Base-by-base conservation (phyloP, 2,329 filamentous ascomycete species). In the Polychaeton citri region DNA sequence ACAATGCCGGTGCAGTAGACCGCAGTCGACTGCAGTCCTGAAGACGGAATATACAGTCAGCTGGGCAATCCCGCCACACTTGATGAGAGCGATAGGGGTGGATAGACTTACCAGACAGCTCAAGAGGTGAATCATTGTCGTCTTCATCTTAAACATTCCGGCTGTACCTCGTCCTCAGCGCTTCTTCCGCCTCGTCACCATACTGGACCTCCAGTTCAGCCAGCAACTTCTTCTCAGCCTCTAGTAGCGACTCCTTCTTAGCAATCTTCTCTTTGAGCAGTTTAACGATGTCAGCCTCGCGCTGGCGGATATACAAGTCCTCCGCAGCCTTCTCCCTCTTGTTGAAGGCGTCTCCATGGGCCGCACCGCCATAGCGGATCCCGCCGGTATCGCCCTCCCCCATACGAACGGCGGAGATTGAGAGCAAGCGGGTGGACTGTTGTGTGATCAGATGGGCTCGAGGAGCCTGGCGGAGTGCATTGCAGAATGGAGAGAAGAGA, bases 291-390 rank as follows among this genome's bases (percentile, higher is more conserved):
- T 83, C 76, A 65, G 77, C 76, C 72, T 94, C 87, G 56, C 84
- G 81, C 66, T 80, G 68, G 52, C 76, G 74, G 64, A 95, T 86
- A 62, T 80, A 81, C 48, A 74, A 74, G 58, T 84, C 79, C 65
- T 94, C 87, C 55, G 66, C 71, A 46, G 85, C 86, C 57, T 78
- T 74, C 65, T 95, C 87, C 49, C 87, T 82, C 63, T 78, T 78
- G 63, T 79, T 82, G 72, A 93, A 95, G 35, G 81, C 73, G 58
- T 95, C 87, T 68, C 52, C 56, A 33, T 48, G 43, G 35, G 47
- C 49, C 19, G 38, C 26, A 32, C 60, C 60, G 15, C 47, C 51
- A 13, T 54, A 28, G 34, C 60, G 48, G 9, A 54, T 52, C 17
- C 44, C 10, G 30, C 51, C 59, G 33, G 58, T 59, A 28, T 60